Conservation (phyloP, 2,329 filamentous ascomycete species). For the Trichothecium roseum region DNA sequence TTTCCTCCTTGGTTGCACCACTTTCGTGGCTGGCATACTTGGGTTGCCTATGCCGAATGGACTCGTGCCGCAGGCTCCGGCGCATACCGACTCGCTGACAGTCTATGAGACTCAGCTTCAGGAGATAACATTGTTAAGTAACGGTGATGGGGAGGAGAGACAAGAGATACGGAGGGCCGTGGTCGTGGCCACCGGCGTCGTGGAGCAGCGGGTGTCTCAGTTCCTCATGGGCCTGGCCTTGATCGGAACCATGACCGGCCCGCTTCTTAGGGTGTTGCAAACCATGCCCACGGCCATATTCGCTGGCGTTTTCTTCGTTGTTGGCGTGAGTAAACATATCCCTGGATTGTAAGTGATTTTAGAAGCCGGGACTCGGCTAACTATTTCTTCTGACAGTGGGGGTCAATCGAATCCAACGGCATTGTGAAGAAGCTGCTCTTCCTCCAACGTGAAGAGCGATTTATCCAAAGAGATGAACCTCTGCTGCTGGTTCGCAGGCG, state of each 20-base stretch:
- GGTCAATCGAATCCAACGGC: slow-evolving; percentile 39
- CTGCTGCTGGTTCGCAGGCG: slow-evolving; percentile 29
- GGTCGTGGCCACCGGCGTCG: slow-evolving; percentile 33
- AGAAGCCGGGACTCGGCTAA: background rate
- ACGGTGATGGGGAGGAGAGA: slow-evolving; percentile 26
- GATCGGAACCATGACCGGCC: slow-evolving; percentile 46
- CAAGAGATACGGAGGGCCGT: slow-evolving; percentile 30
- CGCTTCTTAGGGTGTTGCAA: slow-evolving; percentile 39
- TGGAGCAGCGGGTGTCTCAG: slow-evolving; percentile 46
- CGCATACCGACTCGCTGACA: slow-evolving; percentile 44
- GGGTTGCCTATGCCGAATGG: slow-evolving; percentile 48
- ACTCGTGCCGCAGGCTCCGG: slow-evolving; percentile 46
- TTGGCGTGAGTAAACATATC: slow-evolving; percentile 40
- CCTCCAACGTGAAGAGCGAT: slow-evolving; percentile 32
- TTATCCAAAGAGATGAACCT: slow-evolving; percentile 35
- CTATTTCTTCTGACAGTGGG: slow-evolving; percentile 18
- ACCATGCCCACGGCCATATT: slow-evolving; percentile 44
- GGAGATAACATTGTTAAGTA: slow-evolving; percentile 28
- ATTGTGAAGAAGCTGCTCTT: slow-evolving; percentile 40
- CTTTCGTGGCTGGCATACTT: slow-evolving; percentile 42
- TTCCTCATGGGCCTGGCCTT: slow-evolving; percentile 43
- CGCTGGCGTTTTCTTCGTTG: slow-evolving; percentile 46
- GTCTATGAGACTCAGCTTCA: slow-evolving; percentile 27
- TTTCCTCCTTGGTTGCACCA: slow-evolving; percentile 45
- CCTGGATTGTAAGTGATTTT: too few species aligned